These are phyloP conservation scores for Lepiota brunneoincarnata DNA, from an alignment of 768 basidiomycete species.

Conservation along the genomic window DNA sequence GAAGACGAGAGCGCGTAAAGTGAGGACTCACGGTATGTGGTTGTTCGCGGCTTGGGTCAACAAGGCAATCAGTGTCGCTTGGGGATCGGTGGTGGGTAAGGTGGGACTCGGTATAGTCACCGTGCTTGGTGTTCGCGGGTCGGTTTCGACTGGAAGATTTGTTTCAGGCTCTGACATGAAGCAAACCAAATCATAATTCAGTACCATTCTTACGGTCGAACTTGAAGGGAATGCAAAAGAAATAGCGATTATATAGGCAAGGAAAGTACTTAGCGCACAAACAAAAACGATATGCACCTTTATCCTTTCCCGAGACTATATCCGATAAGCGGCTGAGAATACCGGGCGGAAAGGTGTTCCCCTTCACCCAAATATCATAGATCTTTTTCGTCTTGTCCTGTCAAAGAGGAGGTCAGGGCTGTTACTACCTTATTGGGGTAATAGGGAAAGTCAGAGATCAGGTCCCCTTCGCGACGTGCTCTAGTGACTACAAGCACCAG, in stretches of 20 bases:
- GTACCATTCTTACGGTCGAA: constrained; percentile 58
- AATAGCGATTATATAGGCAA: constrained; percentile 61
- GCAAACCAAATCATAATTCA: constrained; percentile 63
- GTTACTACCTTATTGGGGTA: constrained; percentile 11
- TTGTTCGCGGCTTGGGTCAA: constrained; percentile 61
- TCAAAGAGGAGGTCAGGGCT: constrained; percentile 42
- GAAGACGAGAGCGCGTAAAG: background rate
- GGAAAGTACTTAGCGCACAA: constrained; percentile 82
- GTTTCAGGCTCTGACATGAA: constrained; percentile 61
- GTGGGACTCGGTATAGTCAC: constrained; percentile 24
- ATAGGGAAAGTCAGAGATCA: constrained; percentile 14
- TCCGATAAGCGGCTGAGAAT: constrained; percentile 72
- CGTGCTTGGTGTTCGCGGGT: constrained; percentile 36
- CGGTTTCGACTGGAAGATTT: constrained; percentile 30
- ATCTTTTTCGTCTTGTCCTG: constrained; percentile 98
- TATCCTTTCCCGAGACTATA: constrained; percentile 64
- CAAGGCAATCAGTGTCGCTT: constrained; percentile 66
- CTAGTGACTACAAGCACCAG: constrained; percentile 11
- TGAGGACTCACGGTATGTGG: constrained; percentile 22
- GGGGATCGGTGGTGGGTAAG: constrained; percentile 41
- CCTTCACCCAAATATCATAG: constrained; percentile 96
- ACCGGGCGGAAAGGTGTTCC: constrained; percentile 79
- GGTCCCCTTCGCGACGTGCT: background rate
- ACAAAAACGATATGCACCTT: constrained; percentile 83
- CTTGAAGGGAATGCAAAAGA: constrained; percentile 34